Evolutionary conservation across 2,329 filamentous ascomycete genomes (phyloP).

Genomic region (Mycosphaerella sp.): DNA sequence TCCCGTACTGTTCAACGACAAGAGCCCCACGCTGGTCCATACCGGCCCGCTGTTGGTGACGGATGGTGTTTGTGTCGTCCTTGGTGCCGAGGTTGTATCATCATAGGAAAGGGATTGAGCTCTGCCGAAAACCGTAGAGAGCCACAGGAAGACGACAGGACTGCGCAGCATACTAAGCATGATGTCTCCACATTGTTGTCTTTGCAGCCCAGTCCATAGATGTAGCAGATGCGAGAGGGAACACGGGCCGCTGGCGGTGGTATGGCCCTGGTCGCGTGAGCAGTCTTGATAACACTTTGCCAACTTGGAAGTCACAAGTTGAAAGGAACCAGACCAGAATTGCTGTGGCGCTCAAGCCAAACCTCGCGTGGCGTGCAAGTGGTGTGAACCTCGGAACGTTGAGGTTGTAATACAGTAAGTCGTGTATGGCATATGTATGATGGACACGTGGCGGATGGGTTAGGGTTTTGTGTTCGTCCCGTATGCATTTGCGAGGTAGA

Average conservation of each 20-base stretch:
- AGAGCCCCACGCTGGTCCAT: constrained; percentile 3
- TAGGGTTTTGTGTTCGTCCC: too few species aligned
- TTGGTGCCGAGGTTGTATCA: constrained; percentile 13
- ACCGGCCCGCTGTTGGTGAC: constrained; percentile 1
- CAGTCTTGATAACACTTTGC: constrained; percentile 8
- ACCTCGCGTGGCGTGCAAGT: background rate
- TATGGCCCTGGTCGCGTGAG: background rate
- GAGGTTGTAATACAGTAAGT: too few species aligned
- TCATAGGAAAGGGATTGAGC: constrained; percentile 8
- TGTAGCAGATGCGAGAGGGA: background rate
- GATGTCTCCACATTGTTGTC: constrained; percentile 22
- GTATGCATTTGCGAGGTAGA: too few species aligned
- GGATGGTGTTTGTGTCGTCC: constrained; percentile 6
- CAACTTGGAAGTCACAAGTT: background rate
- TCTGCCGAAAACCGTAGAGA: constrained; percentile 17
- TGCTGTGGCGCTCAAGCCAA: constrained; percentile 1
- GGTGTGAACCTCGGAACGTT: background rate
- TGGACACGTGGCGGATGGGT: too few species aligned
- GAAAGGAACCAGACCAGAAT: background rate
- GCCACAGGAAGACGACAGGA: constrained; percentile 19
- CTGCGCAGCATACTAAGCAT: constrained; percentile 26
- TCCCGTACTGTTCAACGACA: constrained; percentile 17
- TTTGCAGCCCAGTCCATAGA: constrained; percentile 4
- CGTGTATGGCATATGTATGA: too few species aligned
- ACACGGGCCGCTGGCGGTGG: background rate